Conservation (phyloP, 2,329 filamentous ascomycete genomes). For the Leptodontidium sp. region DNA sequence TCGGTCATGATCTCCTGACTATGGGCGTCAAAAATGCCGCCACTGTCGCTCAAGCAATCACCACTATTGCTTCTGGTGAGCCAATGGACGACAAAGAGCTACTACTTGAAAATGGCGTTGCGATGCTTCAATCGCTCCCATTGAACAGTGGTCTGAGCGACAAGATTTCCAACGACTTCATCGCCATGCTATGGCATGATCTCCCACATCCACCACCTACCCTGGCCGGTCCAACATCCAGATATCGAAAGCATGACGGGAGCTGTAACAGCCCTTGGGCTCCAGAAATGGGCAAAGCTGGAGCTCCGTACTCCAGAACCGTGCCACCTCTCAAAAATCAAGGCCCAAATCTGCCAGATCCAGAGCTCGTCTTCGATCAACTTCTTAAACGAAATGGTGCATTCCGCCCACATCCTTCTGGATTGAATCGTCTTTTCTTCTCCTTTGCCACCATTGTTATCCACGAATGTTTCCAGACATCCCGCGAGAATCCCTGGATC, state of each 20-base stretch:
- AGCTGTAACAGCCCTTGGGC: conserved; percentile 56
- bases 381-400: conserved; percentile 52
- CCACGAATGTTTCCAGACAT: conserved; percentile 57
- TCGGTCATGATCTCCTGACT: conserved; percentile 52
- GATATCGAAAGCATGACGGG: conserved; percentile 55
- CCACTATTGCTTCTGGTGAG: conserved; percentile 53
- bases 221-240: conserved; percentile 54
- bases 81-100: conserved; percentile 57
- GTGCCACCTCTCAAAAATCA: conserved; percentile 57
- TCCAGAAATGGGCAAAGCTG: conserved; percentile 61
- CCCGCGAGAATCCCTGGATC: conserved; percentile 51
- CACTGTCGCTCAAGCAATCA: conserved; percentile 52
- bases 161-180: conserved; percentile 58
- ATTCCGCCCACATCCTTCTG: conserved; percentile 54
- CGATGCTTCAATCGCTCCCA: conserved; percentile 60
- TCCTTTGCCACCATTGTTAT: conserved; percentile 57
- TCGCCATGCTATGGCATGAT: conserved; percentile 61
- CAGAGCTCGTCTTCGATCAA: conserved; percentile 56
- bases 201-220: conserved; percentile 59
- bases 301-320: conserved; percentile 54
- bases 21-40: conserved; percentile 50
- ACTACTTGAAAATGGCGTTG: conserved; percentile 59
- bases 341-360: conserved; percentile 57
- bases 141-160: conserved; percentile 57
- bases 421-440: conserved; percentile 55